Conservation (phyloP, 495 filamentous ascomycete genomes). For the Acidiella bohemica region DNA sequence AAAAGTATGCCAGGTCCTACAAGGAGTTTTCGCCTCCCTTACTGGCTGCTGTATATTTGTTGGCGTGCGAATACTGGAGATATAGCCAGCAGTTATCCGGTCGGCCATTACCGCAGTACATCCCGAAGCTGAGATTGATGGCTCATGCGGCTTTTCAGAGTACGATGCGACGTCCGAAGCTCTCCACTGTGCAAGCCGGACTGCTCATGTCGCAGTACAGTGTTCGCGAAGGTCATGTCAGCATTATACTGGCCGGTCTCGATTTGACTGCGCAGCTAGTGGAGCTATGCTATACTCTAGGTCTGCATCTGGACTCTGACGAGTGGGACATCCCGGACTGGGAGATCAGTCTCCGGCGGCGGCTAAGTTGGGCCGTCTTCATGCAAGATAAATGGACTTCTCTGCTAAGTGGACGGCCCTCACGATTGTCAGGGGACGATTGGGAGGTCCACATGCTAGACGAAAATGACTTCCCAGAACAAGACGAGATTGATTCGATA, state of each 20-base stretch:
- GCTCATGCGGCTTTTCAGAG: slow-evolving; percentile 60
- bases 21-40: slow-evolving; percentile 68
- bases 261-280: slow-evolving; percentile 65
- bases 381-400: slow-evolving; percentile 48
- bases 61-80: slow-evolving; percentile 77
- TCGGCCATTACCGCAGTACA: slow-evolving; percentile 53
- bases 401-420: slow-evolving; percentile 41
- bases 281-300: slow-evolving; percentile 31
- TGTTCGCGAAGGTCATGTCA: not conserved
- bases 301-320: slow-evolving; percentile 44
- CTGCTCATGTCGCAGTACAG: slow-evolving; percentile 57
- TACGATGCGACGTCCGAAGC: slow-evolving; percentile 63
- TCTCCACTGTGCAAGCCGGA: slow-evolving; percentile 85
- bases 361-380: slow-evolving; percentile 45
- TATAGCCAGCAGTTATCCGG: slow-evolving; percentile 53
- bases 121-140: slow-evolving; percentile 56
- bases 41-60: slow-evolving; percentile 71
- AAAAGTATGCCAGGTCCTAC: slow-evolving; percentile 65
- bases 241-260: slow-evolving; percentile 35
- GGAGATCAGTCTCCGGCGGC: slow-evolving; percentile 42
- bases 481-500: slow-evolving; percentile 42
- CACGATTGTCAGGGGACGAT: slow-evolving; percentile 40
- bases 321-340: slow-evolving; percentile 40
- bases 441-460: slow-evolving; percentile 41
- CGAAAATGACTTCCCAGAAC: slow-evolving; percentile 30